phyloP scores from a whole-genome alignment of 1,284 basidiomycete genomes.

The Anthracocystis setariae region DNA sequence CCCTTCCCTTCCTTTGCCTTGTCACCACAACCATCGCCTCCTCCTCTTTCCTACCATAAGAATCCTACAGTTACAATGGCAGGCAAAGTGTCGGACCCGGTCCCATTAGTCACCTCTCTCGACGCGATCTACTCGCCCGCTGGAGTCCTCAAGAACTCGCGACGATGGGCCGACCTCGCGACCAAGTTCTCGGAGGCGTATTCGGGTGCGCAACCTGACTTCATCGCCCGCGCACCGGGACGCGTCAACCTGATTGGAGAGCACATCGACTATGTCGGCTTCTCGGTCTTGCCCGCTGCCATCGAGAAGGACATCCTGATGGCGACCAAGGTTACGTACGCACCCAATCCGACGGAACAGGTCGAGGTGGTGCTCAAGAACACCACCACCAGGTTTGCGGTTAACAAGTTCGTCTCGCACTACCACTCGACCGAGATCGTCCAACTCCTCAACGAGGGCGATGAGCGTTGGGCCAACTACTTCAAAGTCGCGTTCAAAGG shows the following conservation, averaged over 20 bases:
- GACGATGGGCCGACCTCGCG: constrained; percentile 53
- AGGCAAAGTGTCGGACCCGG: constrained; percentile 44
- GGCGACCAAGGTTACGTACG: constrained; percentile 53
- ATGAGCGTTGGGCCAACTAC: constrained; percentile 65
- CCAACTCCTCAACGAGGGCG: constrained; percentile 52
- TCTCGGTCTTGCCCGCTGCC: constrained; percentile 64
- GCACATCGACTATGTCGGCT: constrained; percentile 65
- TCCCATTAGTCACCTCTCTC: constrained; percentile 55
- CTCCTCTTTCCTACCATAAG: background rate
- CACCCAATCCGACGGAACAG: constrained; percentile 3
- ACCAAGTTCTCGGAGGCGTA: constrained; percentile 42
- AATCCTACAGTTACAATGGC: constrained; percentile 8
- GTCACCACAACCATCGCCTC: background rate
- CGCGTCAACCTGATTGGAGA: constrained; percentile 67
- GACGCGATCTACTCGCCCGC: constrained; percentile 56
- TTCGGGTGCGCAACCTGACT: constrained; percentile 39
- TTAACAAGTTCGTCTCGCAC: constrained; percentile 43
- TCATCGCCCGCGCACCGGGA: constrained; percentile 65
- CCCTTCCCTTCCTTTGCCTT: background rate
- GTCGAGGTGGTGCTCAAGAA: constrained; percentile 53
- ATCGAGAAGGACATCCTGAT: constrained; percentile 67
- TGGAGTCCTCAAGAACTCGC: constrained; percentile 40
- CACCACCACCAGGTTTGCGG: constrained; percentile 49
- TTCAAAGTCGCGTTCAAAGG: constrained; percentile 66
- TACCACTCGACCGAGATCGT: constrained; percentile 39